Evolutionary conservation across 2,329 filamentous ascomycete species (phyloP).

Genomic region (Diaporthe amygdali): DNA sequence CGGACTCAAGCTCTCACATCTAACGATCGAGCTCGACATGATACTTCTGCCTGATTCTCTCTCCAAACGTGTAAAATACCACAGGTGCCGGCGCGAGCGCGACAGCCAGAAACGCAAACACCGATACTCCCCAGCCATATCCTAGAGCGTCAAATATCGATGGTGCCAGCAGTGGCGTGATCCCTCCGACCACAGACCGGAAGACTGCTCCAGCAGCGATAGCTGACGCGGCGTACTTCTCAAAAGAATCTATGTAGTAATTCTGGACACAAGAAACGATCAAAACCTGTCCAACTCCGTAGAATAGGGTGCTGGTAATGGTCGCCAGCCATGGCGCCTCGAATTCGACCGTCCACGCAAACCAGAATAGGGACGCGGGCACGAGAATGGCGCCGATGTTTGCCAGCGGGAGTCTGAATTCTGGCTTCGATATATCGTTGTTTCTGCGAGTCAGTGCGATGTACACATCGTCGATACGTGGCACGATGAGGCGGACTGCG

Average conservation of each 20-base stretch:
- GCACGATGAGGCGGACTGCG: conserved; percentile 17
- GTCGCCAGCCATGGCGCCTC: conserved; percentile 37
- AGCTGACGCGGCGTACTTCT: conserved; percentile 35
- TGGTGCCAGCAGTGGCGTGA: conserved; percentile 16
- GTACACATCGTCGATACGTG: conserved; percentile 21
- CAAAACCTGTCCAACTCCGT: conserved; percentile 55
- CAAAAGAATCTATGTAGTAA: conserved; percentile 56
- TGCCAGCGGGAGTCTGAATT: conserved; percentile 14
- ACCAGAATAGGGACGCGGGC: conserved; percentile 45
- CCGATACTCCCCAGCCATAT: conserved; percentile 19
- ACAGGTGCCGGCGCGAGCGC: conserved; percentile 17
- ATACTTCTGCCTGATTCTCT: neutral
- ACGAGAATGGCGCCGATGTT: conserved; percentile 34
- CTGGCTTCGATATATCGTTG: conserved; percentile 17
- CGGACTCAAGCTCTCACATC: neutral
- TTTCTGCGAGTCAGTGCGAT: conserved; percentile 10
- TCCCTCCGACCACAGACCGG: conserved; percentile 26
- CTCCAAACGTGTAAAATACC: conserved; percentile 12
- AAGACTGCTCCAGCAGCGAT: conserved; percentile 45
- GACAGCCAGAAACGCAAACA: conserved; percentile 16
- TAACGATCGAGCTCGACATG: neutral
- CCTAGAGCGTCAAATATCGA: conserved; percentile 14
- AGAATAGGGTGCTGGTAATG: conserved; percentile 57
- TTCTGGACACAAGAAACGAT: conserved; percentile 58
- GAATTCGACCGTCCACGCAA: conserved; percentile 32